phyloP scores from a whole-genome alignment of 345 rosid species.

The Citrus sinensis region DVS_A1.0 CM039162.1:26903001-26903500 shows the following conservation, averaged over 20 bases:
- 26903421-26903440: too few relatives aligned
- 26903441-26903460: too few relatives aligned
- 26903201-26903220: background rate
- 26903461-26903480: too few relatives aligned
- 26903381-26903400: too few relatives aligned
- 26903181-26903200: background rate
- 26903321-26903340: background rate
- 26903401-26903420: too few relatives aligned
- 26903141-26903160: background rate
- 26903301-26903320: background rate
- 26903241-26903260: too few relatives aligned
- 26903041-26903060: constrained; percentile 2
- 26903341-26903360: background rate
- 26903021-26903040: background rate
- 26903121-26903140: background rate
- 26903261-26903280: background rate
- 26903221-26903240: background rate
- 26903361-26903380: too few relatives aligned
- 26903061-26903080: constrained; percentile 1
- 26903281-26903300: background rate
- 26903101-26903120: background rate
- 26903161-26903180: background rate
- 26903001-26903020: background rate
- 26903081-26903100: background rate
- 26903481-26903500: too few relatives aligned